These are phyloP conservation scores for Schoenoplectus tabernaemontani DNA, from an alignment of 202 grass and related monocot species.

Conservation along the genomic window DNA sequence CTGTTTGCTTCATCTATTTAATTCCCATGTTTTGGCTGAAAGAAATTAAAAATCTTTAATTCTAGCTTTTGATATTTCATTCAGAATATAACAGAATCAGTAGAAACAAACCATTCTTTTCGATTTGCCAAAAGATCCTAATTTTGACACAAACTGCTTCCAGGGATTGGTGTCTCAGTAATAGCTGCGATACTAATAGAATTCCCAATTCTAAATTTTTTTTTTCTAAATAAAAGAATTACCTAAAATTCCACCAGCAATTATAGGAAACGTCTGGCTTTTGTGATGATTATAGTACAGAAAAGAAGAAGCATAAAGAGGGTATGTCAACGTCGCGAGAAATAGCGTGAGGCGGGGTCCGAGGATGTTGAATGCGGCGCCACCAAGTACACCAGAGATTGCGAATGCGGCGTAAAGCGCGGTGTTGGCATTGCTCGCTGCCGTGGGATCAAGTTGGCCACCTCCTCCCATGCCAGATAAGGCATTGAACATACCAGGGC, in stretches of 20 bases:
- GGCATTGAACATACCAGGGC: slow-evolving; percentile 99
- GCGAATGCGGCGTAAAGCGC: slow-evolving; percentile 86
- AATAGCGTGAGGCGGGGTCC: slow-evolving; percentile 70
- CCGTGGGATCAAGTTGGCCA: slow-evolving; percentile 53
- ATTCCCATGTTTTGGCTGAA: background rate
- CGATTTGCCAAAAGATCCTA: background rate
- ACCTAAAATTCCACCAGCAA: slow-evolving; percentile 66
- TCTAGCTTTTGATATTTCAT: background rate
- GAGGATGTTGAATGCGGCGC: slow-evolving; percentile 69
- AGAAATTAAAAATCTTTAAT: background rate
- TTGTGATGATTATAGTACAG: slow-evolving; percentile 81
- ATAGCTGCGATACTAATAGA: background rate
- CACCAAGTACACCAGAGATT: slow-evolving; percentile 76
- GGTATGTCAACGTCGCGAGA: slow-evolving; percentile 53
- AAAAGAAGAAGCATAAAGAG: slow-evolving; percentile 79
- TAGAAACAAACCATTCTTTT: background rate
- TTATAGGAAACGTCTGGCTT: slow-evolving; percentile 42
- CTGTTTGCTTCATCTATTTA: background rate
- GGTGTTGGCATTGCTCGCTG: slow-evolving; percentile 89
- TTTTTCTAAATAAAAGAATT: background rate
- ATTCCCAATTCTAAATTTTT: background rate
- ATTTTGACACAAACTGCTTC: background rate
- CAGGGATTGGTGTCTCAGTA: background rate
- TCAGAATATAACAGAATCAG: background rate
- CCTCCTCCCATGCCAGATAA: slow-evolving; percentile 82